These are phyloP conservation scores for Pythium phragmiticola DNA, from an alignment of 352 stramenopile genomes.

Conservation along the genomic window DNA sequence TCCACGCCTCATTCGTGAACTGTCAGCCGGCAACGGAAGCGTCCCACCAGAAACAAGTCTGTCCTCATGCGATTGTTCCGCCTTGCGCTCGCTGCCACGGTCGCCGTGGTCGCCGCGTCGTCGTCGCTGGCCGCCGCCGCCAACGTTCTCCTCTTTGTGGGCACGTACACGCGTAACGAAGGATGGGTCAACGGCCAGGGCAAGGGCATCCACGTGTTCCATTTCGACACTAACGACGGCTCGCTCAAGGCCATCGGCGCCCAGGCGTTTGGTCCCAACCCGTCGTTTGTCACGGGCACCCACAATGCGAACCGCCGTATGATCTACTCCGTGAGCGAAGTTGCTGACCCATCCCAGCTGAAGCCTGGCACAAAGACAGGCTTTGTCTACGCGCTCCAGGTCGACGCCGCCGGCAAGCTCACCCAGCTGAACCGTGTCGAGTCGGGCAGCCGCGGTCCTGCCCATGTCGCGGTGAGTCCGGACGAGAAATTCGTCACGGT, in stretches of 20 bases:
- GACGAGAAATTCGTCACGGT: conserved; percentile 52
- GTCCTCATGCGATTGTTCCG: conserved; percentile 1
- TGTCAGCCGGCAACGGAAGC: no score
- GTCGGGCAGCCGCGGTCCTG: conserved; percentile 41
- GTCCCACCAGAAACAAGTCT: no score
- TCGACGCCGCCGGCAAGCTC: conserved; percentile 35
- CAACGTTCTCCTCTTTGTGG: conserved; percentile 37
- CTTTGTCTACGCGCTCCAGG: conserved; percentile 45
- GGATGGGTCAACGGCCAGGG: conserved; percentile 64
- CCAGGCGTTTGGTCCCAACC: conserved; percentile 39
- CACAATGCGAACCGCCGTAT: conserved; percentile 11
- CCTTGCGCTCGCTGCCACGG: conserved; percentile 3
- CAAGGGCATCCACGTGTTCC: conserved; percentile 62
- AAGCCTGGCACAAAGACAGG: conserved; percentile 38
- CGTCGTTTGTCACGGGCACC: conserved; percentile 34
- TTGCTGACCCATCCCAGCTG: conserved; percentile 7
- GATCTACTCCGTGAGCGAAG: conserved; percentile 61
- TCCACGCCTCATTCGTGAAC: no score
- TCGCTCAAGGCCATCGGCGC: conserved; percentile 39
- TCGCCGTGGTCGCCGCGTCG: conserved; percentile 1
- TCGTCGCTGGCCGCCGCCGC: background rate
- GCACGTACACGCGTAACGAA: conserved; percentile 65
- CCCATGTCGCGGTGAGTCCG: conserved; percentile 52
- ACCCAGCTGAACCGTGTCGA: conserved; percentile 50
- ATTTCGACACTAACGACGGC: conserved; percentile 42